phyloP scores from a whole-genome alignment of 208 protist species.

The Crithidia acanthocephali region DNA sequence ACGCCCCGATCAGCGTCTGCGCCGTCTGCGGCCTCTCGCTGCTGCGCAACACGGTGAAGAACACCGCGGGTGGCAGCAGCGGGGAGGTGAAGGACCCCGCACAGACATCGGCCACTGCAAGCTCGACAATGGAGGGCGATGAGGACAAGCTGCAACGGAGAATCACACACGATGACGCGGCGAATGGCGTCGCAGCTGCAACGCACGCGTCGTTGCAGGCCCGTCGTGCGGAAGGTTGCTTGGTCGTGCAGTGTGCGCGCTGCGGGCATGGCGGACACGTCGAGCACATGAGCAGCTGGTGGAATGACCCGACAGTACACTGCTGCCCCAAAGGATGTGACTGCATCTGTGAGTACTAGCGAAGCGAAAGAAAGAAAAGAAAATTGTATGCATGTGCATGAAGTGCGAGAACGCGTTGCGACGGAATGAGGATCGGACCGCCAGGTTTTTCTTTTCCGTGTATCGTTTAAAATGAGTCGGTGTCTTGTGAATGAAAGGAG shows the following conservation, averaged over 20 bases:
- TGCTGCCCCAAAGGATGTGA: constrained; percentile 79
- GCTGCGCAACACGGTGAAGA: constrained; percentile 30
- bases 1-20: constrained; percentile 57
- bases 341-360: constrained; percentile 71
- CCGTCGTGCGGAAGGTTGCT: constrained; percentile 45
- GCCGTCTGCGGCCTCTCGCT: constrained; percentile 72
- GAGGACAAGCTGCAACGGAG: not conserved
- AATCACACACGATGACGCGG: not conserved
- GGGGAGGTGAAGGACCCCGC: not conserved
- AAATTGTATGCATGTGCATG: too few species aligned
- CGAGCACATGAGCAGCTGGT: constrained; percentile 77
- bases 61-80: constrained; percentile 1
- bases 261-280: constrained; percentile 86
- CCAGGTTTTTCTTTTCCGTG: too few species aligned
- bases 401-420: too few species aligned
- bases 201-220: constrained; percentile 1
- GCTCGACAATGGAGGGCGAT: not conserved
- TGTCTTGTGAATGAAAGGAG: too few species aligned
- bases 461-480: too few species aligned
- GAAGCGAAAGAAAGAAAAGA: too few species aligned
- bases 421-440: too few species aligned
- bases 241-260: constrained; percentile 68
- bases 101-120: not conserved
- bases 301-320: constrained; percentile 54
- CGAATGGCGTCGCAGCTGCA: not conserved